Conservation (phyloP, 2,329 filamentous ascomycete genomes). For the Trichoderma brevicompactum region DNA sequence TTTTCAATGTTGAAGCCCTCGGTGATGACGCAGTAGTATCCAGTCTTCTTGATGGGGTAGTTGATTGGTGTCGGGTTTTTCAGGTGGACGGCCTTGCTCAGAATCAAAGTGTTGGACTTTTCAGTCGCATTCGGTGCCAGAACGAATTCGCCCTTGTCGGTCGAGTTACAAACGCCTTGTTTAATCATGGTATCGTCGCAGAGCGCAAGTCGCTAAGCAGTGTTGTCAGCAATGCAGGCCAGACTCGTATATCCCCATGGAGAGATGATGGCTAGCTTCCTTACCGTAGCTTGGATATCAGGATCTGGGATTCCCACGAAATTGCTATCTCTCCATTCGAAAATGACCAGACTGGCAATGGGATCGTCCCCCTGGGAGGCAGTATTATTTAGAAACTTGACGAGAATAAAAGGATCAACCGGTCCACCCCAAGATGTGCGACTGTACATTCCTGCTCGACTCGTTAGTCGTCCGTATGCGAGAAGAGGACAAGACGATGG, state of each 20-base stretch:
- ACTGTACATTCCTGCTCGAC: conserved; percentile 80
- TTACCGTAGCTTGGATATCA: conserved; percentile 59
- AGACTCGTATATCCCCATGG: not conserved
- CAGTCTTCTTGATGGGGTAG: conserved; percentile 85
- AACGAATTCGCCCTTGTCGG: conserved; percentile 84
- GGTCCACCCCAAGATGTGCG: conserved; percentile 84
- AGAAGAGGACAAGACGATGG: not conserved
- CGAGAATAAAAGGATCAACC: conserved; percentile 84
- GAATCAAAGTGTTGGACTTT: conserved; percentile 70
- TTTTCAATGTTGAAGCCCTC: conserved; percentile 68
- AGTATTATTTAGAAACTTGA: conserved; percentile 71
- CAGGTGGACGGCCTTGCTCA: conserved; percentile 80
- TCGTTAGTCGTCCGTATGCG: conserved; percentile 24
- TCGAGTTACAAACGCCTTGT: conserved; percentile 71
- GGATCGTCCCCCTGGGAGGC: conserved; percentile 66
- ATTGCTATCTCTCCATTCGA: conserved; percentile 87
- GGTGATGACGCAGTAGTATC: conserved; percentile 93
- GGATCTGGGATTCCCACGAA: conserved; percentile 72
- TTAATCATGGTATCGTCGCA: conserved; percentile 75
- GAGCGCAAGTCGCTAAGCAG: conserved; percentile 55
- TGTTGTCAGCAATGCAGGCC: conserved; percentile 36
- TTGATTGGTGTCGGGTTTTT: conserved; percentile 75
- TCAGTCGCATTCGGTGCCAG: conserved; percentile 75
- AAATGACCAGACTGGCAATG: conserved; percentile 82
- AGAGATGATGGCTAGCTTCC: conserved; percentile 32